Conservation (phyloP, 164 flowering plant species). For the Chimonanthus praecox region DNA sequence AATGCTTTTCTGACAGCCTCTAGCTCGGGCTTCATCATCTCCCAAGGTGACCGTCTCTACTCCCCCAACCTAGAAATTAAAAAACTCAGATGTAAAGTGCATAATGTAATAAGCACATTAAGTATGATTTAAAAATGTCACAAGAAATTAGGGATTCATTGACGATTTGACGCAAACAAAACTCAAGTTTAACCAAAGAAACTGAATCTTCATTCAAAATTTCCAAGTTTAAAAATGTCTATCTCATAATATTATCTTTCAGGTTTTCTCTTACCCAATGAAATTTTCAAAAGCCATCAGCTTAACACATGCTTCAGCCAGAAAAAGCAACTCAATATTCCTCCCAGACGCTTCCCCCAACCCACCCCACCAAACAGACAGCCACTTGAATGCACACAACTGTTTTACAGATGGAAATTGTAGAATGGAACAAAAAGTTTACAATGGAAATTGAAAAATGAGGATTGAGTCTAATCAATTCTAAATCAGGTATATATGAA, state of each 20-base stretch:
- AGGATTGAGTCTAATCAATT: too few relatives aligned
- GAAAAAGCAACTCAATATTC: background rate
- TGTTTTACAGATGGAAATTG: too few relatives aligned
- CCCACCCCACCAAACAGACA: background rate
- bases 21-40: conserved; percentile 63
- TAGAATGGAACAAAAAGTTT: too few relatives aligned
- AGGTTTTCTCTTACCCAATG: background rate
- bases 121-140: background rate
- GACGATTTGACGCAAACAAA: background rate
- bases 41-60: conserved; percentile 58
- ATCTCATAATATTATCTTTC: background rate
- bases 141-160: background rate
- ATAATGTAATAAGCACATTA: too few relatives aligned
- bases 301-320: background rate
- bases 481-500: too few relatives aligned
- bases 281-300: background rate
- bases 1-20: conserved; percentile 58
- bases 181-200: background rate
- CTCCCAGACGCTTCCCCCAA: background rate
- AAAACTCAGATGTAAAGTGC: background rate
- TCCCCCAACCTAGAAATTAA: conserved; percentile 53
- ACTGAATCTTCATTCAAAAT: background rate
- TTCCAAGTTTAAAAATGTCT: background rate
- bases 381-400: background rate
- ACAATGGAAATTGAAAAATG: too few relatives aligned